These are phyloP conservation scores for Aspergillus fumigatus DNA, from an alignment of 2,329 filamentous ascomycete species.

Conservation along the genomic window DNA sequence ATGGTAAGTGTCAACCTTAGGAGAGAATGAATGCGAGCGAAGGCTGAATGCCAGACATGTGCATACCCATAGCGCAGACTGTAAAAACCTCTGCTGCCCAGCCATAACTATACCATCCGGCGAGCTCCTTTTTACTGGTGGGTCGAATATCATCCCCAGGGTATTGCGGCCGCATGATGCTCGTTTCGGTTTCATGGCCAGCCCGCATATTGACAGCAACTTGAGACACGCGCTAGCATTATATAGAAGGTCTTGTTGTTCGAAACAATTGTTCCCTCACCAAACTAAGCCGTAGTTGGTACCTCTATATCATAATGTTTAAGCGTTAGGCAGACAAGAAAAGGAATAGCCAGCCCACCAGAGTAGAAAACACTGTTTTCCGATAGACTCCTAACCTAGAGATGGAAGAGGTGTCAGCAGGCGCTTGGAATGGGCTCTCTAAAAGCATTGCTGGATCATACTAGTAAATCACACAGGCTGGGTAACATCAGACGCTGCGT, in stretches of 20 bases:
- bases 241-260: neutral
- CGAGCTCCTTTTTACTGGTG: slow-evolving; percentile 80
- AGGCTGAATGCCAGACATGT: neutral
- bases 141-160: slow-evolving; percentile 80
- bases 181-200: slow-evolving; percentile 17
- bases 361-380: too few species aligned
- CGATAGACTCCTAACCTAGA: too few species aligned
- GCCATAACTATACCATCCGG: slow-evolving; percentile 93
- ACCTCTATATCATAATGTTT: too few species aligned
- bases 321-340: too few species aligned
- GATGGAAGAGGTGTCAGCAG: too few species aligned
- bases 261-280: neutral
- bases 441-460: neutral
- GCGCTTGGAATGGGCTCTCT: neutral
- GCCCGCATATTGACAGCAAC: slow-evolving; percentile 37
- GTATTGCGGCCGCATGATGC: slow-evolving; percentile 53
- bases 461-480: neutral
- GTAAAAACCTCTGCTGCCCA: slow-evolving; percentile 97
- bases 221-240: slow-evolving; percentile 13
- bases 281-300: neutral
- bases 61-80: slow-evolving; percentile 71
- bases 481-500: neutral
- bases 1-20: slow-evolving; percentile 13
- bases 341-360: too few species aligned
- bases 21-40: slow-evolving; percentile 1